phyloP scores from a whole-genome alignment of 2,329 filamentous ascomycete genomes.

The Elsinoe necatrix region DNA sequence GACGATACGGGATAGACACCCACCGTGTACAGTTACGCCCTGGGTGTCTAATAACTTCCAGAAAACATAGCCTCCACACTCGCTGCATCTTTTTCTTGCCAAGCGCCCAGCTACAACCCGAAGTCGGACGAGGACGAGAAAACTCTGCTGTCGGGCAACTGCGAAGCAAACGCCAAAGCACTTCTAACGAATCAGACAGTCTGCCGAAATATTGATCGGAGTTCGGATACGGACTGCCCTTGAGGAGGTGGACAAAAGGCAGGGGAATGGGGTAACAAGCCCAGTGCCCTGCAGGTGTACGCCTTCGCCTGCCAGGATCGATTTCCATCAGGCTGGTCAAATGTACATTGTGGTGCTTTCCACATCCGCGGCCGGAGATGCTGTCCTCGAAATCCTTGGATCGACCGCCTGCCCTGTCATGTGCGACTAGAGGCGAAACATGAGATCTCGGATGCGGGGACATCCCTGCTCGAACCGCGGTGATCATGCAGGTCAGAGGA shows the following conservation, averaged over 20 bases:
- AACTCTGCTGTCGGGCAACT: not conserved
- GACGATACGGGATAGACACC: no score
- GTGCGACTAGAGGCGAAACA: not conserved
- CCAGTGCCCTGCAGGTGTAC: not conserved
- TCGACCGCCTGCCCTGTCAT: not conserved
- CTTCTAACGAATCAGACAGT: not conserved
- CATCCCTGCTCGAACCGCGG: not conserved
- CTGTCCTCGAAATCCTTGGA: not conserved
- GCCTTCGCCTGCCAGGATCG: not conserved
- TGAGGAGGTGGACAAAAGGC: no score
- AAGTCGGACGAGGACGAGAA: not conserved
- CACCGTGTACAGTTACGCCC: no score
- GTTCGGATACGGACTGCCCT: not conserved
- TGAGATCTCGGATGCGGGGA: not conserved
- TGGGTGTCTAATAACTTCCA: no score
- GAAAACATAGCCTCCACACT: no score
- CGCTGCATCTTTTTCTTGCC: no score
- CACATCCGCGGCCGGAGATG: conserved; percentile 12
- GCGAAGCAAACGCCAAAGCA: not conserved
- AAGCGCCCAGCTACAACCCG: no score
- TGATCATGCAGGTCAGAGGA: conserved; percentile 6
- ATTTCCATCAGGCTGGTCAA: not conserved
- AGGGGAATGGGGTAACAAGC: no score
- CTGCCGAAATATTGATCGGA: not conserved
- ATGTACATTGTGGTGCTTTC: not conserved